Evolutionary conservation across 495 filamentous ascomycete species (phyloP), one percentile per base, ranked within the genome.

Genomic region (Penicillium desertorum): DNA sequence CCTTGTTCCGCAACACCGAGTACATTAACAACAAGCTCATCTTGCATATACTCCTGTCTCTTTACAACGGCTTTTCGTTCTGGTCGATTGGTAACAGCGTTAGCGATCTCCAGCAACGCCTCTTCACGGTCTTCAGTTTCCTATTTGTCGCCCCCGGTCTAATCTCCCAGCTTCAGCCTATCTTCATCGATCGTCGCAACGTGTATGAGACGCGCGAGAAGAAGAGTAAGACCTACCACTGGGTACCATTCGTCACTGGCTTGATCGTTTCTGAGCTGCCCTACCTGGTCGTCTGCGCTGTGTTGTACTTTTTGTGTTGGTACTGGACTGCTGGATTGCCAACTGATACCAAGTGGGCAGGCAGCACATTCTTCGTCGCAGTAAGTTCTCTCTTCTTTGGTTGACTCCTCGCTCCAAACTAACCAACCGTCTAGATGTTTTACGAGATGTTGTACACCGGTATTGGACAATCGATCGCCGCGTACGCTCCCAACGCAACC

Each of bases 1-100:
- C 83, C 27, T 77, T 85, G 59, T 87, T 78, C 79, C 76, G 86
- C 48, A 69, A 81, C 61, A 72, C 79, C 58, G 81, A 77, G 55
- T 88, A 91, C 69, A 65, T 83, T 39, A 84, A 83, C 67, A 83
- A 81, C 51, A 87, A 86, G 64, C 68, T 87, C 51, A 46, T 51
- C 6, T 49, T 68, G 7, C 68, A 70, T 41, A 67, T 75, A 11
- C 50, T 60, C 10, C 62, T 56, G 0, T 17, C 49, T 74, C 3
- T 61, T 72, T 23, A 23, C 39, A 75, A 72, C 37, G 71, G 72
- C 0, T 74, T 75, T 41, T 69, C 67, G 0, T 74, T 72, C 59
- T 75, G 64, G 64, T 66, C 37, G 41, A 66, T 68, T 19, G 65
- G 66, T 1, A 43, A 58, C 11, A 66, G 47, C 19, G 57, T 76